phyloP scores from a whole-genome alignment of 108 stramenopile genomes.

The Bacterosira constricta region DNA sequence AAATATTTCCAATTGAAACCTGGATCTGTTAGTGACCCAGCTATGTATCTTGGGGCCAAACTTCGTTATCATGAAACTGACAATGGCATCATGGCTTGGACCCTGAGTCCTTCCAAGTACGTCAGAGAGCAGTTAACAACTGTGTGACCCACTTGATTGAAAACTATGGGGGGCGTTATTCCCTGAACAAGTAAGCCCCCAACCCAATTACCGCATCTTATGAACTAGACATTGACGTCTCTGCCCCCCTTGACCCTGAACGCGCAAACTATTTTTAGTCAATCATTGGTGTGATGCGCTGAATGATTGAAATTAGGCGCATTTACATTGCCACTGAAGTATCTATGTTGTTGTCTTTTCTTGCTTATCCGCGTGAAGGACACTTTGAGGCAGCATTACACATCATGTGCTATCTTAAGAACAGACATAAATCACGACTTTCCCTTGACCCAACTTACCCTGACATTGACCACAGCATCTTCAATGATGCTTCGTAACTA shows the following conservation, averaged over 20 bases:
- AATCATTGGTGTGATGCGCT: too few species aligned
- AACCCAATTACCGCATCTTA: conserved; percentile 6
- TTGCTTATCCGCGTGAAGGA: conserved; percentile 25
- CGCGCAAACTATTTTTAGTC: too few species aligned
- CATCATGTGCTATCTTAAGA: too few species aligned
- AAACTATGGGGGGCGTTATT: background rate
- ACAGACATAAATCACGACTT: too few species aligned
- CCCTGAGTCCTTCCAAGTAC: background rate
- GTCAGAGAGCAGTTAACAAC: background rate
- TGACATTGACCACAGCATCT: too few species aligned
- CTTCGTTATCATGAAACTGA: background rate
- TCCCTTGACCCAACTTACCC: too few species aligned
- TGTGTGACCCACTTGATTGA: background rate
- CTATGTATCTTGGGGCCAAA: background rate
- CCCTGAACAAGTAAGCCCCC: background rate
- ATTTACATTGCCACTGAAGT: conserved; percentile 13
- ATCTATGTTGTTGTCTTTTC: conserved; percentile 22
- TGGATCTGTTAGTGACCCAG: background rate
- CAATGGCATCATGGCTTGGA: background rate
- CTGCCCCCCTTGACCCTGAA: too few species aligned
- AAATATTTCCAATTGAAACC: background rate
- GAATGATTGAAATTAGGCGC: too few species aligned
- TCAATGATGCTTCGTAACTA: too few species aligned
- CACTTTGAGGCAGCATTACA: conserved; percentile 42
- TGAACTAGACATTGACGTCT: too few species aligned